These are phyloP conservation scores for Lojkania enalia DNA, from an alignment of 2,329 filamentous ascomycete genomes.

Conservation along the genomic window DNA sequence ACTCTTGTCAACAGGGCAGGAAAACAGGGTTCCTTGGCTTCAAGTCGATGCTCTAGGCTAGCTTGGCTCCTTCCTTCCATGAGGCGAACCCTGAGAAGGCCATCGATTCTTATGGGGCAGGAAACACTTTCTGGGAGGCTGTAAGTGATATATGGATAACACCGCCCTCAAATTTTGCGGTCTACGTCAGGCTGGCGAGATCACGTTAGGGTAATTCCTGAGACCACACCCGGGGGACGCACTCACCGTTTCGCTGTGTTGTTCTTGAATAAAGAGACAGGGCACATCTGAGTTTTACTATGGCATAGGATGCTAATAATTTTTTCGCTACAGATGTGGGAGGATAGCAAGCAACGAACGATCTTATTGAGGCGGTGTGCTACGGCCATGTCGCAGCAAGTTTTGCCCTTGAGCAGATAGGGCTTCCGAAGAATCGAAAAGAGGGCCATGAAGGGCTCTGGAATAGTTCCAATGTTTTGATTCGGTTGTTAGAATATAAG, in stretches of 20 bases:
- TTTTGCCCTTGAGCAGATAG: slow-evolving; percentile 29
- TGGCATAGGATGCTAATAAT: no score
- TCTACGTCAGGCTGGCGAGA: no score
- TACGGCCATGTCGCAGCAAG: slow-evolving; percentile 26
- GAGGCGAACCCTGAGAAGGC: slow-evolving; percentile 5
- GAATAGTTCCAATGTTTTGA: slow-evolving; percentile 13
- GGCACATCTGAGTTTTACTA: no score
- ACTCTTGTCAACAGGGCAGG: slow-evolving; percentile 10
- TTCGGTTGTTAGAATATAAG: slow-evolving; percentile 17
- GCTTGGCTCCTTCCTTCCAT: slow-evolving; percentile 23
- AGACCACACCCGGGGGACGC: no score
- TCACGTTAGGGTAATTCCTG: no score
- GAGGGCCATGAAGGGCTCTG: slow-evolving; percentile 11
- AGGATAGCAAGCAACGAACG: slow-evolving; percentile 14
- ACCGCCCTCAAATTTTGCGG: no score
- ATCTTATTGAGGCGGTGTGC: slow-evolving; percentile 11
- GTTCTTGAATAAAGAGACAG: no score
- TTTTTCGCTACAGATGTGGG: no score
- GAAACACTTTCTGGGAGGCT: slow-evolving; percentile 30
- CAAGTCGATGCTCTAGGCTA: slow-evolving; percentile 3
- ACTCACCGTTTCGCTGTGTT: no score
- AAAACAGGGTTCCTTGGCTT: slow-evolving; percentile 14
- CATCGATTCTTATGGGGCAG: slow-evolving; percentile 28
- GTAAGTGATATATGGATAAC: no score
- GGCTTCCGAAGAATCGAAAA: slow-evolving; percentile 13